Percentiles rank a stretch among this genome's conserved stretches.
phyloP scores from a whole-genome alignment of 768 basidiomycete species.

The Coprinellus micaceus region DNA sequence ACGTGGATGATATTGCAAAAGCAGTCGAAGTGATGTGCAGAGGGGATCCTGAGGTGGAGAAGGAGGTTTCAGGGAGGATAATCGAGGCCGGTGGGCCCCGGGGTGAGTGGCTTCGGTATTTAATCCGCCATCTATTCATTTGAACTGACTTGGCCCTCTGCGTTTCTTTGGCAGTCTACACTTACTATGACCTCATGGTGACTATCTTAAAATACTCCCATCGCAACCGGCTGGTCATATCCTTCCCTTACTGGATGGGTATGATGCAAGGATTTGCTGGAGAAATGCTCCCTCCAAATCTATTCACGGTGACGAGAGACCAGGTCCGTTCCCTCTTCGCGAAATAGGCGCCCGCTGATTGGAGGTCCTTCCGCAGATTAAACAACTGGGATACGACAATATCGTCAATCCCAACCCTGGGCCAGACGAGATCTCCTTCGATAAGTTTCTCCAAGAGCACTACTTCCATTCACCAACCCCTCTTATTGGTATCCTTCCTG shows the following conservation, averaged over 20 bases:
- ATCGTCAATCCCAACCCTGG: constrained; percentile 34
- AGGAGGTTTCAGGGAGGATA: constrained; percentile 49
- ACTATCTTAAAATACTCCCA: constrained; percentile 52
- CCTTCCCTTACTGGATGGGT: constrained; percentile 61
- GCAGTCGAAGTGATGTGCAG: constrained; percentile 58
- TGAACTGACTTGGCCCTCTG: not conserved
- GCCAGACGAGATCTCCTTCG: constrained; percentile 31
- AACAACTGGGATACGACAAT: constrained; percentile 62
- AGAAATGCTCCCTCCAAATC: constrained; percentile 57
- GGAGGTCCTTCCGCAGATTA: constrained; percentile 36
- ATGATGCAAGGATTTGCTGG: constrained; percentile 61
- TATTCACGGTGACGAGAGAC: constrained; percentile 67
- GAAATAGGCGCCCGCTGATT: too few relatives aligned
- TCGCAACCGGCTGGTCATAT: constrained; percentile 54
- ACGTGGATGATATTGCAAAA: constrained; percentile 62
- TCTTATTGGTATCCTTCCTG: constrained; percentile 53
- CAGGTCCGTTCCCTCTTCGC: constrained; percentile 42
- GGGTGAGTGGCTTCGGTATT: constrained; percentile 17
- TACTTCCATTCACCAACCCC: constrained; percentile 39
- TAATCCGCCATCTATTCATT: not conserved
- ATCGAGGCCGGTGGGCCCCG: constrained; percentile 39
- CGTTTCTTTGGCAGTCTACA: too few relatives aligned
- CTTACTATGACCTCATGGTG: constrained; percentile 65
- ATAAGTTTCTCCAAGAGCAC: constrained; percentile 35
- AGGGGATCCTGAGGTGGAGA: constrained; percentile 37